Base-by-base conservation (phyloP, 1,284 basidiomycete species). In the Paramarasmius palmivorus region DNA sequence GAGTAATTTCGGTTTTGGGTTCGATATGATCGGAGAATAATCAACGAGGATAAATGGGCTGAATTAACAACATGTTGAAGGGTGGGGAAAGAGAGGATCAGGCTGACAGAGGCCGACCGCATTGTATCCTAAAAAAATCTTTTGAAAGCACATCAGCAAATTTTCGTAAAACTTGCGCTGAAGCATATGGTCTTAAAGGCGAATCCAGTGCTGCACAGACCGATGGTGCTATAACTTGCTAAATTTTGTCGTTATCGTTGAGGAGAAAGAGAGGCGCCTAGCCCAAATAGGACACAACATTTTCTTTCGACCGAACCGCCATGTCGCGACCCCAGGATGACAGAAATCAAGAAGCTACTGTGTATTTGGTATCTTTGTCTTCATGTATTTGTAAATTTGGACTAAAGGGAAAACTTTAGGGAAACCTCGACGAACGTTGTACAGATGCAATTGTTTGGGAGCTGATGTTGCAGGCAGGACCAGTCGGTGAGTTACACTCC, bases 401-500 rank as follows among this genome's bases (percentile, higher is more conserved):
- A 19, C 15, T 32, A 2, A n/a, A 12, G 1, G 23, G 20, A 42
- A 39, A 7, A 26, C 53, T n/a, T 5, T 60, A 96, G 94, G 96
- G 96, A 58, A 99, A 99, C 70, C 81, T 99, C 35, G 96, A 99
- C 66, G 97, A 98, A 70, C 83, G 93, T 53, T 94, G 92, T 65
- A 84, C 92, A 7, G 96, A 99, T 69, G 92, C 95, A 42, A 79
- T 99, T 59, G 79, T 99, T 58, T 99, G 96, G 96, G 96, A 99
- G 75, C 77, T 99, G 47, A 99, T 99, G 96, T 74, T 98, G 57
- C 96, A 98, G 75, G 95, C 95, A 10, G 96, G 96, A 5, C 96
- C 96, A 59, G 93, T 98, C 51, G 93, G 95, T 93, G 67, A 68
- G 90, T 78, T 34, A 32, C 50, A 15, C 49, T 57, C 53, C 26